Percentiles rank a stretch among this genome's conserved stretches.
These are phyloP conservation scores for Torulaspora microellipsoides DNA, from an alignment of 805 yeast genomes.

Conservation along the genomic window DNA sequence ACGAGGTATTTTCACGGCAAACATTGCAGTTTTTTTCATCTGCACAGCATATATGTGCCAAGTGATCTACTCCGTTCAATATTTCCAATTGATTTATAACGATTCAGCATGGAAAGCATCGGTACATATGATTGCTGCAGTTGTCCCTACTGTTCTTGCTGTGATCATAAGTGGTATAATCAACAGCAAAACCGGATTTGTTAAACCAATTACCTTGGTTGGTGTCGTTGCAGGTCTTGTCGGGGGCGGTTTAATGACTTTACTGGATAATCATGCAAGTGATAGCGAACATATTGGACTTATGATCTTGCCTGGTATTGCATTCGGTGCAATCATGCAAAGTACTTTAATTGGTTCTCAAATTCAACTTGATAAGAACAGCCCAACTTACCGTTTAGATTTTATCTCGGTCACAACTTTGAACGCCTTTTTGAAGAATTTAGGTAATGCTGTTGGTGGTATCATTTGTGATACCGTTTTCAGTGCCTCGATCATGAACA, in stretches of 20 bases:
- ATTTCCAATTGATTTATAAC: slow-evolving; percentile 25
- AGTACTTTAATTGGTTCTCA: slow-evolving; percentile 32
- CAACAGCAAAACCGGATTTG: slow-evolving; percentile 32
- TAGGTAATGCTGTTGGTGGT: slow-evolving; percentile 28
- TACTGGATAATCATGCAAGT: slow-evolving; percentile 32
- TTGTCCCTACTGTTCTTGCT: slow-evolving; percentile 23
- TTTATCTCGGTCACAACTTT: slow-evolving; percentile 26
- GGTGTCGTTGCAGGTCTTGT: slow-evolving; percentile 33
- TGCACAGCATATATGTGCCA: slow-evolving; percentile 23
- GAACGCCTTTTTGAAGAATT: slow-evolving; percentile 22
- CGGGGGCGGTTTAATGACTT: slow-evolving; percentile 35
- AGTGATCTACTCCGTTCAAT: slow-evolving; percentile 24
- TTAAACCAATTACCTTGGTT: slow-evolving; percentile 35
- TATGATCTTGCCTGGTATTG: slow-evolving; percentile 37
- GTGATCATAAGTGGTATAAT: slow-evolving; percentile 29
- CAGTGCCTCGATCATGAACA: slow-evolving; percentile 18
- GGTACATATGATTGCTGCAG: slow-evolving; percentile 19
- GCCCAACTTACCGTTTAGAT: slow-evolving; percentile 16
- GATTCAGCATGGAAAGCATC: slow-evolving; percentile 27
- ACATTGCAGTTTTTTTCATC: slow-evolving; percentile 17
- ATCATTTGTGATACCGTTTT: slow-evolving; percentile 24
- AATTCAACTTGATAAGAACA: slow-evolving; percentile 22
- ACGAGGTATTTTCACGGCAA: slow-evolving; percentile 16
- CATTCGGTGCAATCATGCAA: slow-evolving; percentile 37
- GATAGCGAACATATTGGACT: slow-evolving; percentile 34